A percentile compares a stretch with the other conserved stretches of the same genome.
Conservation (phyloP, 345 rosid species). For the Murraya paniculata region DNA sequence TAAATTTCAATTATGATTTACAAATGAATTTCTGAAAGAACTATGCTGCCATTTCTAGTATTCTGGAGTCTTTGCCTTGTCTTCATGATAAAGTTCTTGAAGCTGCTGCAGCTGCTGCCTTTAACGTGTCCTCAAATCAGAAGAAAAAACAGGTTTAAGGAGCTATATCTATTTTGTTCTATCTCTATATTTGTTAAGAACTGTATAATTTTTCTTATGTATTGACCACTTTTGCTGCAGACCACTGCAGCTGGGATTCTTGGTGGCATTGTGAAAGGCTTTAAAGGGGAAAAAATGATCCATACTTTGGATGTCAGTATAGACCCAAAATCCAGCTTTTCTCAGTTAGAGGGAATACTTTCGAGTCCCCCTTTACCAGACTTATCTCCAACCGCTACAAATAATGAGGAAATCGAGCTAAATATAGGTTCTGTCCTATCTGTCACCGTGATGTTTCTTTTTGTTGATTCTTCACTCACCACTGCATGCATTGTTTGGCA, state of each 20-base stretch:
- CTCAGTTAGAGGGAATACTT: conserved; percentile 40
- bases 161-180: not conserved
- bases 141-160: conserved; percentile 39
- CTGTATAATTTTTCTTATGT: conserved; percentile 14
- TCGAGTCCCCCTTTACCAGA: conserved; percentile 29
- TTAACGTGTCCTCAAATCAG: conserved; percentile 32
- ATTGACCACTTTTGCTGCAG: conserved; percentile 25
- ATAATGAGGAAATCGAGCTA: conserved; percentile 33
- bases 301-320: conserved; percentile 14
- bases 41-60: conserved; percentile 31
- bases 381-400: conserved; percentile 15
- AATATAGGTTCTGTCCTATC: conserved; percentile 36
- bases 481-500: conserved; percentile 15
- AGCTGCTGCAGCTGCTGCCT: conserved; percentile 42
- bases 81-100: conserved; percentile 50
- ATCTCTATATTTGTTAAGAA: not conserved
- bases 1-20: not conserved
- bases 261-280: conserved; percentile 41
- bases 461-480: conserved; percentile 1
- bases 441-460: conserved; percentile 1
- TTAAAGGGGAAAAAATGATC: conserved; percentile 34
- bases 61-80: conserved; percentile 47
- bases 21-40: conserved; percentile 11
- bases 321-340: conserved; percentile 23
- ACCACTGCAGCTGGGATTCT: conserved; percentile 37